Evolutionary conservation across 176 grass and related monocot species (phyloP), one percentile per base, ranked within the genome.

Genomic region (Zea luxurians): DNA sequence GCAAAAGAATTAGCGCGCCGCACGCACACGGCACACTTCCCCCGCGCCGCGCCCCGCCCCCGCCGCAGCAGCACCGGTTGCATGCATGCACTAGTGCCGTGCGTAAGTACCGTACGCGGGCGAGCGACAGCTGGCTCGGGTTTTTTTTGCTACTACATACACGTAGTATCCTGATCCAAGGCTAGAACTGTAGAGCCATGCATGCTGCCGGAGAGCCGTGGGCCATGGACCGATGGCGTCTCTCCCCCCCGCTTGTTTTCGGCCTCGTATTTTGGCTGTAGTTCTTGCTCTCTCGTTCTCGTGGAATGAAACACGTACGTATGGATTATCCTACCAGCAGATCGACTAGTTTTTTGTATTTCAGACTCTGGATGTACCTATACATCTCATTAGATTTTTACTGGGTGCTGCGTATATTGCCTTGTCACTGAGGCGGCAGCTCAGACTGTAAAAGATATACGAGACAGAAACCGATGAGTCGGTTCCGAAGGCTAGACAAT

Each of bases 121-220:
- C 17, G 17, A 71, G 78, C 53, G 45, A 70, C 12, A 2, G 8
- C 69, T 27, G 16, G 18, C 57, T 64, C 38, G 75, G 10, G 36
- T 50, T 76, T 64, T 66, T 83, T 18, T 47, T 71, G 38, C 17
- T 48, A 13, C 1, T 4, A 17, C 16, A 43, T 4, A 48, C 53
- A 55, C 53, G 53, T 34, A 86, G 55, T 63, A 61, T 58, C 66
- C 47, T 78, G 53, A 57, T 57, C 58, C 82, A 80, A 80, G 55
- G 86, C 68, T 88, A 88, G 86, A 88, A 84, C 76, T 50, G 37
- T 71, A 80, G 86, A 73, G 78, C 78, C 78, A 71, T 34, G 49
- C 78, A 71, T 34, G 49, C 40, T 6, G 34, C 16, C 16, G 71
- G 4, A 13, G 61, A 55, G 74, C 68, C 58, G 60, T 42, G 40